These are phyloP conservation scores for Fennellomyces sp. DNA, from an alignment of 371 early-diverging fungal genomes.

Conservation along the genomic window DNA sequence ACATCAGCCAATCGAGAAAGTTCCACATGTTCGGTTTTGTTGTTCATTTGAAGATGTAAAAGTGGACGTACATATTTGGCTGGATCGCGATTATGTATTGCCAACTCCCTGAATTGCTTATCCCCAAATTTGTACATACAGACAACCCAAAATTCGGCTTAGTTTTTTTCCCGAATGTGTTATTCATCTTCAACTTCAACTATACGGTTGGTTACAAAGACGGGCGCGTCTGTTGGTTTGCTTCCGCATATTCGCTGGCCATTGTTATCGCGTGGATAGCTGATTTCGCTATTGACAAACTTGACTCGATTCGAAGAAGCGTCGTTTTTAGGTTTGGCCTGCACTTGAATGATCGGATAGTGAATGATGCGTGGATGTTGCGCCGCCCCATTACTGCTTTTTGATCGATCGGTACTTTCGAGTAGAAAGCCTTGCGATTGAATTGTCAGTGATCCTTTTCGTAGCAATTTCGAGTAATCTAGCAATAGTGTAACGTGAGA, in stretches of 20 bases:
- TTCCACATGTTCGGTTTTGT: too few relatives aligned
- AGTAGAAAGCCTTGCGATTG: conserved; percentile 5
- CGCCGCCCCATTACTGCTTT: background rate
- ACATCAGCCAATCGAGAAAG: too few relatives aligned
- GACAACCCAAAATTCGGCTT: too few relatives aligned
- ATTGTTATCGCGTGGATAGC: background rate
- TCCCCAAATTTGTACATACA: too few relatives aligned
- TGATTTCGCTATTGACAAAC: conserved; percentile 10
- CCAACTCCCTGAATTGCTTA: too few relatives aligned
- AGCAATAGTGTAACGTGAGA: background rate
- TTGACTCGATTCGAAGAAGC: background rate
- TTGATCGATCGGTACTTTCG: background rate
- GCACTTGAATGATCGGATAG: conserved; percentile 20
- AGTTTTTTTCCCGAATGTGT: too few relatives aligned
- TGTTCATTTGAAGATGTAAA: too few relatives aligned
- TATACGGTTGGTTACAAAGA: background rate
- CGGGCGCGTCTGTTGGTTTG: background rate
- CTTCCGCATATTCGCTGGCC: background rate
- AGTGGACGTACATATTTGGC: background rate
- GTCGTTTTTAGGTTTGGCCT: conserved; percentile 6
- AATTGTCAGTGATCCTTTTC: conserved; percentile 11
- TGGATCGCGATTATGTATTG: background rate
- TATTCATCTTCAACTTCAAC: conserved; percentile 9
- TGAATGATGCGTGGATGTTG: conserved; percentile 5
- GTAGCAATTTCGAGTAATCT: conserved; percentile 20